Evolutionary conservation across 371 early-diverging fungal species (phyloP).

Genomic region (Phascolomyces articulosus): DNA sequence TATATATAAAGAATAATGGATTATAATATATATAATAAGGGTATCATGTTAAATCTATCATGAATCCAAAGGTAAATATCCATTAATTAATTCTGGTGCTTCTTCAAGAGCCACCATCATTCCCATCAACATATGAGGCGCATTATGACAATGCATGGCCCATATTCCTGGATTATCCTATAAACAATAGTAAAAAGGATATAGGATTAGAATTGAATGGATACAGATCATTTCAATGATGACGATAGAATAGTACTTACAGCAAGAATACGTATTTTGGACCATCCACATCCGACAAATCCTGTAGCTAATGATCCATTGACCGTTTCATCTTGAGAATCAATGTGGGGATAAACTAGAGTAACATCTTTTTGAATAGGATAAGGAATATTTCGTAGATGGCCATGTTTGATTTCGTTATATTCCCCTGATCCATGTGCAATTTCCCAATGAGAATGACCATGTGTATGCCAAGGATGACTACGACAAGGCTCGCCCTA

Average conservation of each 20-base stretch:
- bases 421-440: conserved; percentile 50
- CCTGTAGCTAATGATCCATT: conserved; percentile 11
- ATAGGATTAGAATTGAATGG: background rate
- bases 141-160: conserved; percentile 50
- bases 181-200: background rate
- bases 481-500: conserved; percentile 35
- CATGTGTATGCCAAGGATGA: conserved; percentile 57
- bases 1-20: too few species aligned
- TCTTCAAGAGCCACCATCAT: conserved; percentile 51
- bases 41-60: too few species aligned
- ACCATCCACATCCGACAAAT: conserved; percentile 45
- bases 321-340: conserved; percentile 14
- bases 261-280: conserved; percentile 42
- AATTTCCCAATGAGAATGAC: conserved; percentile 51
- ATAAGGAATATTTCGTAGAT: conserved; percentile 24
- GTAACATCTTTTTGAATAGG: conserved; percentile 39
- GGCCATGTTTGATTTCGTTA: conserved; percentile 25
- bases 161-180: conserved; percentile 51
- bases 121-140: conserved; percentile 45
- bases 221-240: background rate
- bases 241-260: conserved; percentile 25
- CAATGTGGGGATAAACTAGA: conserved; percentile 33
- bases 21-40: too few species aligned
- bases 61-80: background rate
- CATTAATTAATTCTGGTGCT: conserved; percentile 27